Conservation (phyloP, 73 alveolate genomes). For the Vitrella brassicaformis region DNA sequence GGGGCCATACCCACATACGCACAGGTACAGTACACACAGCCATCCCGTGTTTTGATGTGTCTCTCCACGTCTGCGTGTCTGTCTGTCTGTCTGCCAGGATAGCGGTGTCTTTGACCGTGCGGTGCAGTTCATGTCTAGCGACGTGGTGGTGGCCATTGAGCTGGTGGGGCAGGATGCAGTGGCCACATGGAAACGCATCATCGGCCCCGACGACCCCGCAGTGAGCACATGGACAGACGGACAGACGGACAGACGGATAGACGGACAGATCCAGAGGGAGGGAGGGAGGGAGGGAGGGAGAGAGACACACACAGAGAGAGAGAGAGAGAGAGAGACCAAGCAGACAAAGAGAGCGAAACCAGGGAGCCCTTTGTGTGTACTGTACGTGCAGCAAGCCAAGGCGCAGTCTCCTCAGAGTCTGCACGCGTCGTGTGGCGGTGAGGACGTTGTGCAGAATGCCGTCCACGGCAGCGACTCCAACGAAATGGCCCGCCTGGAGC, state of each 20-base stretch:
- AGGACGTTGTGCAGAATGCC: conserved; percentile 84
- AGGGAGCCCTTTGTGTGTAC: too few relatives aligned
- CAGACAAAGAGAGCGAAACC: too few relatives aligned
- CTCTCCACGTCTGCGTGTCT: too few relatives aligned
- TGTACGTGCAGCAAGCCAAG: conserved; percentile 76
- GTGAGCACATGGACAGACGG: conserved; percentile 61
- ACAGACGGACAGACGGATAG: conserved; percentile 11
- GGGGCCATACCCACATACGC: too few relatives aligned
- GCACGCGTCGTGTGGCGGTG: conserved; percentile 85
- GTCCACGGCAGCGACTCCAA: conserved; percentile 89
- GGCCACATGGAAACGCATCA: conserved; percentile 72
- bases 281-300: background rate
- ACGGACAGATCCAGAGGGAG: background rate
- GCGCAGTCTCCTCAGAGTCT: conserved; percentile 75
- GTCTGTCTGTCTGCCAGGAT: conserved; percentile 65
- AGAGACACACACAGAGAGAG: too few relatives aligned
- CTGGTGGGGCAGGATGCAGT: conserved; percentile 80
- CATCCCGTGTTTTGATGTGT: too few relatives aligned
- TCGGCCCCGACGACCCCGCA: conserved; percentile 83
- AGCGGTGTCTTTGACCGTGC: conserved; percentile 74
- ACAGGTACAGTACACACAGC: background rate
- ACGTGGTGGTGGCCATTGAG: conserved; percentile 86
- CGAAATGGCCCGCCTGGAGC: conserved; percentile 74
- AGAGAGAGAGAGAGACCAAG: too few relatives aligned
- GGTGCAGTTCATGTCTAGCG: conserved; percentile 72